Evolutionary conservation across 23 red algal species (phyloP).

Genomic region (Rhodosorus marinus): DNA sequence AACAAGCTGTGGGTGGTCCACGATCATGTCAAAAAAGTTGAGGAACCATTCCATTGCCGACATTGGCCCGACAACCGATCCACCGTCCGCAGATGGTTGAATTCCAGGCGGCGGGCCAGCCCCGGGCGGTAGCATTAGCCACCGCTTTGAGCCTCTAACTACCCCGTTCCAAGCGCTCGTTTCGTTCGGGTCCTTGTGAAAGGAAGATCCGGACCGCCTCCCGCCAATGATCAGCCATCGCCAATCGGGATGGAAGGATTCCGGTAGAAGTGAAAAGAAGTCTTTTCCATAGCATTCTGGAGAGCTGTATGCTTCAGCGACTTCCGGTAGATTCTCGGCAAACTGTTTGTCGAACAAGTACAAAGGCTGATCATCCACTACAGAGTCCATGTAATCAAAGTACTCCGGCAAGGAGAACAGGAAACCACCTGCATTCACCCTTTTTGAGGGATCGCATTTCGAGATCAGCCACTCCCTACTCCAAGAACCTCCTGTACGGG

Average conservation of each 20-base stretch:
- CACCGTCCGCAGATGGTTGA: constrained; percentile 3
- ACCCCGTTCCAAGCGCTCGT: constrained; percentile 52
- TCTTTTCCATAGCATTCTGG: constrained; percentile 16
- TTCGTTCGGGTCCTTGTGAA: constrained; percentile 46
- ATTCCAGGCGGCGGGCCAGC: constrained; percentile 20
- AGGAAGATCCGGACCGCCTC: constrained; percentile 17
- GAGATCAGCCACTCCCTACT: neutral
- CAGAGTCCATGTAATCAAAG: constrained; percentile 4
- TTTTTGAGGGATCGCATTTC: neutral
- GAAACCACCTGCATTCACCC: constrained; percentile 9
- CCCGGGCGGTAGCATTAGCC: constrained; percentile 37
- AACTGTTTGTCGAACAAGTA: constrained; percentile 19
- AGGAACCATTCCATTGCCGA: constrained; percentile 37
- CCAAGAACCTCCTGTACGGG: constrained; percentile 6
- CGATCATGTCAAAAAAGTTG: constrained; percentile 16
- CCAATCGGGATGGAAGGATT: constrained; percentile 16
- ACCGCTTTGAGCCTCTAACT: constrained; percentile 21
- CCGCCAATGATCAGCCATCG: constrained; percentile 40
- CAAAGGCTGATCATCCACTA: constrained; percentile 16
- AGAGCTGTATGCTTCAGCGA: neutral
- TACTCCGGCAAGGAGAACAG: constrained; percentile 4
- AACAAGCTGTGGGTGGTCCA: neutral
- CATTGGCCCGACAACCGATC: constrained; percentile 9
- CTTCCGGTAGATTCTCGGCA: neutral
- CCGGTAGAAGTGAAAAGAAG: constrained; percentile 11